Conservation (phyloP, 208 protist genomes). For the Acanthamoeba lenticulata region DNA sequence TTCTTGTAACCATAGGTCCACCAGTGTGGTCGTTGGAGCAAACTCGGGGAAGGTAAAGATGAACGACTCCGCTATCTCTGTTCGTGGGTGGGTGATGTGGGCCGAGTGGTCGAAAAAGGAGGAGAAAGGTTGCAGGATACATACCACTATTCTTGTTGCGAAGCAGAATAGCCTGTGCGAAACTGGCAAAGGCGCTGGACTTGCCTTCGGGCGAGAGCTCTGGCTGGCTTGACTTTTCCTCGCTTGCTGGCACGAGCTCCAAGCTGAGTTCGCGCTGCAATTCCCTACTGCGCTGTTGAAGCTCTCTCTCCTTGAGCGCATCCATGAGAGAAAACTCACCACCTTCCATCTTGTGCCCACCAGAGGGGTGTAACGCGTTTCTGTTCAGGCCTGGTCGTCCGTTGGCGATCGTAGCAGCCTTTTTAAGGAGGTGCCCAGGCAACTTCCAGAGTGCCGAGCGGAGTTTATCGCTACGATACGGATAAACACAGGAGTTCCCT, state of each 20-base stretch:
- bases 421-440: too few species aligned
- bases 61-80: background rate
- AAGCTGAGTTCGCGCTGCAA: background rate
- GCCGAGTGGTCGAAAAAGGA: background rate
- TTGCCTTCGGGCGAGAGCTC: background rate
- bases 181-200: background rate
- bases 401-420: too few species aligned
- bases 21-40: background rate
- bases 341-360: too few species aligned
- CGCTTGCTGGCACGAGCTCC: background rate
- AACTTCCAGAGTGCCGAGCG: too few species aligned
- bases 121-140: background rate
- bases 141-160: background rate
- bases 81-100: background rate
- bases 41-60: background rate
- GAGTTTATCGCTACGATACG: too few species aligned
- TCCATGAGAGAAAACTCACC: background rate
- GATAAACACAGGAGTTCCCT: too few species aligned
- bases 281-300: background rate
- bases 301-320: background rate
- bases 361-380: too few species aligned
- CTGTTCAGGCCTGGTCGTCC: too few species aligned
- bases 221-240: background rate
- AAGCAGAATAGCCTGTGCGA: background rate
- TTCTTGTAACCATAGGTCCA: background rate